Conservation (phyloP, 164 flowering plant species). For the Berberis vulgaris region DNA sequence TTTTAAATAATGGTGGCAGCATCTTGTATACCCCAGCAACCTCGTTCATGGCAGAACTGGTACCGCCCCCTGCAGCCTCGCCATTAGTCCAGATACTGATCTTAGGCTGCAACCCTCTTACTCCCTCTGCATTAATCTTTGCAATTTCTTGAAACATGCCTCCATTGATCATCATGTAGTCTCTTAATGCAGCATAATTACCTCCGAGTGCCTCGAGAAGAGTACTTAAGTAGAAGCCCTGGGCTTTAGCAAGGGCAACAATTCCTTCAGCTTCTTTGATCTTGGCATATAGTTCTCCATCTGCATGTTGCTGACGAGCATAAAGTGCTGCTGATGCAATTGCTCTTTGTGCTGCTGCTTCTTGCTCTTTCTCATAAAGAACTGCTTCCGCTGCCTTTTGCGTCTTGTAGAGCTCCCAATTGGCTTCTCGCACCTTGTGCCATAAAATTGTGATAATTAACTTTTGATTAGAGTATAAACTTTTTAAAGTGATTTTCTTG, state of each 20-base stretch:
- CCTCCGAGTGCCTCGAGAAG: constrained; percentile 18
- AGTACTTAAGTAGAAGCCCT: constrained; percentile 16
- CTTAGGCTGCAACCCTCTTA: constrained; percentile 28
- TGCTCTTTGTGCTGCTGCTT: not conserved
- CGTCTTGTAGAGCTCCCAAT: not conserved
- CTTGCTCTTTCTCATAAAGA: not conserved
- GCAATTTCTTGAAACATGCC: constrained; percentile 31
- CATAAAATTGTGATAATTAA: too few species aligned
- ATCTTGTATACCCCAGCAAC: not conserved
- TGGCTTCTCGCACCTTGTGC: not conserved
- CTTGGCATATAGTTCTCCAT: constrained; percentile 24
- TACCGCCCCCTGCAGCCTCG: not conserved
- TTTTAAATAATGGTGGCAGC: not conserved
- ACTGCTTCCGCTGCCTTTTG: constrained; percentile 1
- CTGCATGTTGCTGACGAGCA: constrained; percentile 18
- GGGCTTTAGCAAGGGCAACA: constrained; percentile 16
- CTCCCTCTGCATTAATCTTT: constrained; percentile 24
- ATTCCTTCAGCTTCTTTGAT: constrained; percentile 28
- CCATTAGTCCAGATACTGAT: constrained; percentile 27
- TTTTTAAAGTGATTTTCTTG: too few species aligned
- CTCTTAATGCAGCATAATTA: constrained; percentile 25
- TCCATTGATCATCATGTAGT: constrained; percentile 27
- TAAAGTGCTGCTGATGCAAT: constrained; percentile 18
- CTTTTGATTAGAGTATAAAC: too few species aligned
- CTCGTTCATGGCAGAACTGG: constrained; percentile 2